Base-by-base conservation (phyloP, 371 early-diverging fungal genomes). In the Fennellomyces sp. region DNA sequence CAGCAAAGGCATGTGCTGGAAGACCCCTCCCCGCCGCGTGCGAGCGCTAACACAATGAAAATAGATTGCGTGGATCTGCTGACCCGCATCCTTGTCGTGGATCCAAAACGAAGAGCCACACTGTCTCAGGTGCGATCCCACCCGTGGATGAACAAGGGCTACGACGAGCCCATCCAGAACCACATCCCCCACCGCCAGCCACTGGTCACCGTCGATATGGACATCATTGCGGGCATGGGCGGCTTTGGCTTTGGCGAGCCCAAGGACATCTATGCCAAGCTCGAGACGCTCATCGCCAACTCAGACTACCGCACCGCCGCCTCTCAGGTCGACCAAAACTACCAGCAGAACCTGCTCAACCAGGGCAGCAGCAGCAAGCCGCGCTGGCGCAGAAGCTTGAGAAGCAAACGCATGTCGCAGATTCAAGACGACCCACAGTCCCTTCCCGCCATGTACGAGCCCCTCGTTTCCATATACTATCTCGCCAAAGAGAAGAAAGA, bases 391-490 rank as follows among this genome's bases (percentile, higher is more conserved):
- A 60, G 68, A 4, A 68, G 63, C 29, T 27, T 61, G 8, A 21
- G 35, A 23, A 42, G 41, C 7, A 54, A 61, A 26, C 52, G 55
- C 5, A 26, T 13, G n/a, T 56, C 60, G 2, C 58, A 51, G 2
- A 27, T 58, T 21, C 45, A 54, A 13, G 80, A 79, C 26, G 80
- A 79, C 28, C 76, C 76, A n/a, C 61, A 57, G 41, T 68, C 74
- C 1, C 35, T 76, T 11, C 76, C 80, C 2, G 80, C 74, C 38
- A 76, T 76, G 76, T 79, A 76, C 19, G 83, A 86, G 60, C 94
- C 94, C 2, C 65, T 92, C 28, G 79, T 93, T 8, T 93, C 92
- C 57, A 90, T 96, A 21, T 96, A 96, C 61, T 90, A 91, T 60
- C 82, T 96, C 31, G 94, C 94, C 21, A 83, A 83, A 55, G 96